Conservation (phyloP, 345 rosid species). For the Citrus trifoliata region DNA sequence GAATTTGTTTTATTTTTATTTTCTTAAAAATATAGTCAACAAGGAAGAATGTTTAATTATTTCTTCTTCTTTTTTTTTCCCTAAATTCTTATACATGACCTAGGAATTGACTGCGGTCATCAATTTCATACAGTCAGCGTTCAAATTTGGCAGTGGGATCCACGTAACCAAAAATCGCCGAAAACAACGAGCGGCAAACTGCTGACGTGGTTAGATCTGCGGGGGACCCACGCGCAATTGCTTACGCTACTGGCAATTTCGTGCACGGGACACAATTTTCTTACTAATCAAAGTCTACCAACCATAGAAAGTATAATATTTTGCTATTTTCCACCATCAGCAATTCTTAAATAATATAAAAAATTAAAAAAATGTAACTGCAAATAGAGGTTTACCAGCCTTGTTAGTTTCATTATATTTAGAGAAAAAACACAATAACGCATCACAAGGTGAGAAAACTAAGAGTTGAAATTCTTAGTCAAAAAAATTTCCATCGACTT, state of each 20-base stretch:
- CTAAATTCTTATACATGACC: no score
- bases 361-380: no score
- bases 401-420: background rate
- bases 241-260: background rate
- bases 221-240: background rate
- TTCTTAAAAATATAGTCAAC: no score
- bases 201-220: background rate
- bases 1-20: no score
- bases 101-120: background rate
- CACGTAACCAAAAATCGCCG: background rate
- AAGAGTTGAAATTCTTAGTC: background rate
- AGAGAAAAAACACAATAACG: background rate
- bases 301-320: no score
- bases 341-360: background rate
- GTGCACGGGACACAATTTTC: background rate
- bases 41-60: no score
- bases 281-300: no score
- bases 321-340: background rate
- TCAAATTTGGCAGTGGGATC: background rate
- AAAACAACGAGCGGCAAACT: background rate
- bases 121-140: background rate
- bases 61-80: no score
- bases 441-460: background rate
- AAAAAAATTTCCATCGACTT: background rate
- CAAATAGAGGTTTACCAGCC: background rate